These are phyloP conservation scores for Nepenthes alata DNA, from an alignment of 179 eudicot genomes.

Conservation along the genomic window DNA sequence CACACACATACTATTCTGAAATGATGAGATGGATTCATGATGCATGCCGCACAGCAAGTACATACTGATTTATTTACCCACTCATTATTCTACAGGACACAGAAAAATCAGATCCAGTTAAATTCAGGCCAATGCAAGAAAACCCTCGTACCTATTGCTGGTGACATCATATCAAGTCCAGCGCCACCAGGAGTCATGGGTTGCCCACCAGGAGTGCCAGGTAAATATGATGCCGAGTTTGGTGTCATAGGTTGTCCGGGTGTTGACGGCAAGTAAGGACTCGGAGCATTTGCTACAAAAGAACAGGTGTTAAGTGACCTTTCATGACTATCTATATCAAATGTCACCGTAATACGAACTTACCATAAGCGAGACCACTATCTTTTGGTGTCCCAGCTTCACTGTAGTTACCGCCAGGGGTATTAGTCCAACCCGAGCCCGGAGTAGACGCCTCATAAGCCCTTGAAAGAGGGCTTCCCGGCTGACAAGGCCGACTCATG, in stretches of 20 bases:
- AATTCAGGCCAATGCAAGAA: too few relatives aligned
- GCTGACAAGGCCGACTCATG: conserved; percentile 29
- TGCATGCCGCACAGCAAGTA: too few relatives aligned
- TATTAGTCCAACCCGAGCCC: conserved; percentile 75
- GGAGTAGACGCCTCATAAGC: conserved; percentile 99
- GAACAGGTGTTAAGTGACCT: conserved; percentile 1
- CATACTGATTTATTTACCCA: too few relatives aligned
- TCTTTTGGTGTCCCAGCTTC: conserved; percentile 94
- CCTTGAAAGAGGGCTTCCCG: conserved; percentile 82
- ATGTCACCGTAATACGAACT: not conserved
- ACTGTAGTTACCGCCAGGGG: conserved; percentile 64
- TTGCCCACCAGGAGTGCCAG: conserved; percentile 98
- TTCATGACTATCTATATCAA: not conserved
- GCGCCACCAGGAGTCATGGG: conserved; percentile 98
- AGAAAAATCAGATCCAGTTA: too few relatives aligned
- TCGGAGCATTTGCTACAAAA: conserved; percentile 84
- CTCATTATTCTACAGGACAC: too few relatives aligned
- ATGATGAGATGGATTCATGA: too few relatives aligned
- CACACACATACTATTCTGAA: too few relatives aligned
- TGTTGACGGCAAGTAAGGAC: conserved; percentile 94
- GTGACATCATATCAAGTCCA: conserved; percentile 96
- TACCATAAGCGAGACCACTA: conserved; percentile 72
- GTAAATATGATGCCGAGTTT: conserved; percentile 75
- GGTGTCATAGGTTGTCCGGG: conserved; percentile 99
- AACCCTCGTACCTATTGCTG: conserved; percentile 48